These are phyloP conservation scores for Medicago arabica DNA, from an alignment of 306 rosid genomes.

Conservation along the genomic window DNA sequence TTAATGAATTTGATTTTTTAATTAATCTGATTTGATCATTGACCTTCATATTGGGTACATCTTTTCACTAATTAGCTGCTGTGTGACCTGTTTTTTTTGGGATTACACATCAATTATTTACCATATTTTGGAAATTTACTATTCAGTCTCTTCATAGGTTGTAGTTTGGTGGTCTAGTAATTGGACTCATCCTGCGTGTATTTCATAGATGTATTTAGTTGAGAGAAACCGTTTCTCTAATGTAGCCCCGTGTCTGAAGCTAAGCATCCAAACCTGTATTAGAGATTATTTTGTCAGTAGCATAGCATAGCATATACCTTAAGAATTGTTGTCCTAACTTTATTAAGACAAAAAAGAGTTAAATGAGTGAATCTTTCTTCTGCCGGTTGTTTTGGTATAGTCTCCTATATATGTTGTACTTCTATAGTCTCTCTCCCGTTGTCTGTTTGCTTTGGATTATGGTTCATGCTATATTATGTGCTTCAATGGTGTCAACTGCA, in stretches of 20 bases:
- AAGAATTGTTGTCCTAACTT: slow-evolving; percentile 1
- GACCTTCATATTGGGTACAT: slow-evolving; percentile 1
- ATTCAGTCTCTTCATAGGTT: neutral
- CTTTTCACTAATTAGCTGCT: neutral
- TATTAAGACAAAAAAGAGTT: slow-evolving; percentile 15
- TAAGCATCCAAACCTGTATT: too few relatives aligned
- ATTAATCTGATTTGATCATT: slow-evolving; percentile 26
- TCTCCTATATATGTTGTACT: neutral
- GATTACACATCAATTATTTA: neutral
- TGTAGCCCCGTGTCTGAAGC: neutral
- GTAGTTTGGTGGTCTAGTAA: slow-evolving; percentile 22
- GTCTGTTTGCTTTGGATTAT: slow-evolving; percentile 13
- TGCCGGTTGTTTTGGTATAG: slow-evolving; percentile 4
- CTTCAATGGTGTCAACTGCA: slow-evolving; percentile 22
- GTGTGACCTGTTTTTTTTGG: neutral
- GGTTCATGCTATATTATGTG: slow-evolving; percentile 14
- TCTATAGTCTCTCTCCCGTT: neutral
- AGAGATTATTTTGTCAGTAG: neutral
- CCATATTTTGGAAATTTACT: slow-evolving; percentile 2
- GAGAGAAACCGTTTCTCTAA: slow-evolving; percentile 10
- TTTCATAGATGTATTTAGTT: neutral
- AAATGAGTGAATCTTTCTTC: slow-evolving; percentile 9
- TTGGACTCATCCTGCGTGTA: neutral
- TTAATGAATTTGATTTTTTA: slow-evolving; percentile 16
- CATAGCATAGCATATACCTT: neutral